These are phyloP conservation scores for Malassezia furfur DNA, from an alignment of 1,284 basidiomycete species.

Conservation along the genomic window DNA sequence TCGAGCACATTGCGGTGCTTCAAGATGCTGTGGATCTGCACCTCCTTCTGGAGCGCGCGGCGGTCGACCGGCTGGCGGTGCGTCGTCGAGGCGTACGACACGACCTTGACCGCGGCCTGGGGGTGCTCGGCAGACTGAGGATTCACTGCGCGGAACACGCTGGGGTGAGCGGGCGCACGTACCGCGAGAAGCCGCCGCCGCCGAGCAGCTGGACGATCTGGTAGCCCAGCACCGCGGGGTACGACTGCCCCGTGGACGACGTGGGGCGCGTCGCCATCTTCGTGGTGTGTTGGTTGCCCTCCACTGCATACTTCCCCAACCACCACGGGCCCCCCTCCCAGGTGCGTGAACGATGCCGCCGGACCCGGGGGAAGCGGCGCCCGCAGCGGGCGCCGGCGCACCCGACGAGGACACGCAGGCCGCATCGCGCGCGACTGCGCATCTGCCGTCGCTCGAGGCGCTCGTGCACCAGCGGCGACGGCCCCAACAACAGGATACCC, in stretches of 20 bases:
- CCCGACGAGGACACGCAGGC: background rate
- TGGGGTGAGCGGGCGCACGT: slow-evolving; percentile 14
- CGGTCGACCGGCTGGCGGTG: slow-evolving; percentile 43
- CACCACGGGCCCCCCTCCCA: background rate
- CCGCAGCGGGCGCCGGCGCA: background rate
- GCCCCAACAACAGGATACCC: background rate
- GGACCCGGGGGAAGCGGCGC: background rate
- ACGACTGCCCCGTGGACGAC: slow-evolving; percentile 40
- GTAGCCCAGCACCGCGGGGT: slow-evolving; percentile 40
- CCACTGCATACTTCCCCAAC: background rate
- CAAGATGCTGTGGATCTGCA: slow-evolving; percentile 74
- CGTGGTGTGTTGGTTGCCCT: background rate
- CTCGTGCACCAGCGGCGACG: slow-evolving; percentile 7
- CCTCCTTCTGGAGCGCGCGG: slow-evolving; percentile 63
- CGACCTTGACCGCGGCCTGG: slow-evolving; percentile 45
- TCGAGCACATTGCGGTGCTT: slow-evolving; percentile 76
- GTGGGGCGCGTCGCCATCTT: slow-evolving; percentile 22
- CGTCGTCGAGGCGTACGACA: slow-evolving; percentile 34
- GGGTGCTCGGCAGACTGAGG: slow-evolving; percentile 23
- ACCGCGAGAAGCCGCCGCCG: slow-evolving; percentile 41
- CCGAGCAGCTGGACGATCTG: slow-evolving; percentile 42
- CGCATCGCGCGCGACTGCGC: background rate
- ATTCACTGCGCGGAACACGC: slow-evolving; percentile 43
- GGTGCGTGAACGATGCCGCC: background rate
- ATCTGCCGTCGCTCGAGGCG: slow-evolving; percentile 12